Evolutionary conservation across 2,329 filamentous ascomycete species (phyloP).

Genomic region (Bipolaris sorokiniana): DNA sequence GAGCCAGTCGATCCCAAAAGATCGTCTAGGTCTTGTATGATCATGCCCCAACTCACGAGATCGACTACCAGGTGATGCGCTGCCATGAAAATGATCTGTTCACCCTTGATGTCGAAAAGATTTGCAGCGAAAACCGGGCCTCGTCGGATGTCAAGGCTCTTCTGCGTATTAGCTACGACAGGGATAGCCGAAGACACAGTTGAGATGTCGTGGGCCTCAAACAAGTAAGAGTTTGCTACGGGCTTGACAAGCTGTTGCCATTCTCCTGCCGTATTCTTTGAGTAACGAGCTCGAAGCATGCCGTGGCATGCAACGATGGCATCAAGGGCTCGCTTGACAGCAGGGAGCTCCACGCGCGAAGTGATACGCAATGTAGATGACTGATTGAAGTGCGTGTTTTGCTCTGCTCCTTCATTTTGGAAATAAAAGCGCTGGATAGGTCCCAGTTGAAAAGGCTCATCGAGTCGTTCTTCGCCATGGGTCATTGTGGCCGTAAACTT

Average conservation of each 20-base stretch:
- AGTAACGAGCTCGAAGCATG: conserved; percentile 45
- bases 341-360: conserved; percentile 25
- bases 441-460: conserved; percentile 50
- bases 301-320: conserved; percentile 38
- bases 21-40: conserved; percentile 43
- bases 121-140: conserved; percentile 41
- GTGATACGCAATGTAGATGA: conserved; percentile 51
- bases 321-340: conserved; percentile 34
- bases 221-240: conserved; percentile 25
- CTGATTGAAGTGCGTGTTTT: conserved; percentile 54
- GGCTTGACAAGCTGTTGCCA: conserved; percentile 35
- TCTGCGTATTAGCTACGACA: conserved; percentile 32
- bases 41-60: conserved; percentile 44
- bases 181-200: conserved; percentile 13
- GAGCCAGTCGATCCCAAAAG: conserved; percentile 23
- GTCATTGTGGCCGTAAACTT: conserved; percentile 10
- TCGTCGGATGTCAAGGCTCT: conserved; percentile 34
- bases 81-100: conserved; percentile 39
- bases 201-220: conserved; percentile 23
- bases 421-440: conserved; percentile 57
- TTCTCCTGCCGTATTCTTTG: conserved; percentile 13
- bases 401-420: conserved; percentile 34
- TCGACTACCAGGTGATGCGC: conserved; percentile 45
- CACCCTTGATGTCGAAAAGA: conserved; percentile 25
- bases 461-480: conserved; percentile 26